A percentile compares a stretch with the other conserved stretches of the same genome.
phyloP scores from a whole-genome alignment of 495 filamentous ascomycete genomes.

The Hypoxylon cercidicola region DNA sequence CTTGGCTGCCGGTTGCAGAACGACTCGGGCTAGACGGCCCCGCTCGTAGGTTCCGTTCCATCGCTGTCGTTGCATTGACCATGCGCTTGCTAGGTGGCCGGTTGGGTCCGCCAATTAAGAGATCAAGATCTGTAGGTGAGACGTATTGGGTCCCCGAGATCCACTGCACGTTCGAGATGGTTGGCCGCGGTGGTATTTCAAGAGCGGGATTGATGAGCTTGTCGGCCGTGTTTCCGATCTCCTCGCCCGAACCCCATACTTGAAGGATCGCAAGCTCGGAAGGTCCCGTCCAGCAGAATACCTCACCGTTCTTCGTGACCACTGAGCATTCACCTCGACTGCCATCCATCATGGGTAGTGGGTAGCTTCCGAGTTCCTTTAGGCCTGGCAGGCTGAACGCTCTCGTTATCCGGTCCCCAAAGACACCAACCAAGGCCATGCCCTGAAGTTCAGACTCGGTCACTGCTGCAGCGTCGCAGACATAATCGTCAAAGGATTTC shows the following conservation, averaged over 20 bases:
- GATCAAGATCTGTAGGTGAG: conserved; percentile 87
- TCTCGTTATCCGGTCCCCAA: conserved; percentile 78
- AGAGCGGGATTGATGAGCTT: conserved; percentile 79
- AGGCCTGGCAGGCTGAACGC: conserved; percentile 87
- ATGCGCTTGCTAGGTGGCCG: conserved; percentile 86
- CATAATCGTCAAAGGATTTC: conserved; percentile 82
- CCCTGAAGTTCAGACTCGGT: conserved; percentile 76
- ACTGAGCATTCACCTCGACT: conserved; percentile 72
- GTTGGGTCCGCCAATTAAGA: conserved; percentile 88
- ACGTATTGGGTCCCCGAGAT: conserved; percentile 94
- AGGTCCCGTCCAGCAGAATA: conserved; percentile 90
- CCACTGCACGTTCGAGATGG: conserved; percentile 96
- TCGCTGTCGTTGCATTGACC: conserved; percentile 59
- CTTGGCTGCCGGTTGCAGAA: conserved; percentile 66
- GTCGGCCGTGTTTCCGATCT: conserved; percentile 68
- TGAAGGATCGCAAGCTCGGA: conserved; percentile 83
- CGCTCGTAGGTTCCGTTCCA: conserved; percentile 49
- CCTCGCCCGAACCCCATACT: conserved; percentile 78
- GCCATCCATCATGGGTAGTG: conserved; percentile 74
- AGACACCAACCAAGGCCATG: conserved; percentile 82
- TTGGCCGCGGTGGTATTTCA: conserved; percentile 81
- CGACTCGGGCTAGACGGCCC: conserved; percentile 62
- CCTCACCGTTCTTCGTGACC: conserved; percentile 78
- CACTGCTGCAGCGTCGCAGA: conserved; percentile 81
- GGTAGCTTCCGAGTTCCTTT: conserved; percentile 80